Percentiles rank a stretch among this genome's conserved stretches.
Conservation (phyloP, 2,329 filamentous ascomycete genomes). For the Mycosphaerella sp. region DNA sequence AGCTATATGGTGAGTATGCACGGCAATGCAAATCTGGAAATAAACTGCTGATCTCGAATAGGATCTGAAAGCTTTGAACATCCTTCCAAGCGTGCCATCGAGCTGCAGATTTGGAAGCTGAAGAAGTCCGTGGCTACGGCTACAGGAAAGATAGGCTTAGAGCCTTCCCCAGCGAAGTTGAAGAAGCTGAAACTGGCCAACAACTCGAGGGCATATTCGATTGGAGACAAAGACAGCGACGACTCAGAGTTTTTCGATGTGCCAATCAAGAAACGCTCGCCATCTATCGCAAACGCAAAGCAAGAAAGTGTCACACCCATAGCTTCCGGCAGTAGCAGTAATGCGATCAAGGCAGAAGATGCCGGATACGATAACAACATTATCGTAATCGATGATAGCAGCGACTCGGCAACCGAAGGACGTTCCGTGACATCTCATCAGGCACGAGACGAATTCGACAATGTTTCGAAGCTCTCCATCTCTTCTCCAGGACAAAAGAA, state of each 20-base stretch:
- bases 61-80: not conserved
- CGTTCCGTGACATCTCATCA: not conserved
- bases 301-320: not conserved
- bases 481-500: too few species aligned
- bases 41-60: not conserved
- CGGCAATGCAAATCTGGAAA: not conserved
- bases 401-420: not conserved
- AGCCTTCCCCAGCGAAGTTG: not conserved
- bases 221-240: not conserved
- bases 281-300: not conserved
- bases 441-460: too few species aligned
- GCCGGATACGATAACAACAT: not conserved
- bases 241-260: not conserved
- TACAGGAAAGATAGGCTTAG: not conserved
- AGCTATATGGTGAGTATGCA: not conserved
- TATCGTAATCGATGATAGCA: not conserved
- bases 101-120: not conserved
- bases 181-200: not conserved
- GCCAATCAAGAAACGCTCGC: not conserved
- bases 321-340: not conserved
- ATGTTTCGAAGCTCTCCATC: too few species aligned
- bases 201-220: not conserved
- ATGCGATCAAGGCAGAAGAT: not conserved
- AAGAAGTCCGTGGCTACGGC: not conserved
- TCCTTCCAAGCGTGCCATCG: not conserved